Conservation (phyloP, 2,329 filamentous ascomycete species). For the Beauveria asiatica region DNA sequence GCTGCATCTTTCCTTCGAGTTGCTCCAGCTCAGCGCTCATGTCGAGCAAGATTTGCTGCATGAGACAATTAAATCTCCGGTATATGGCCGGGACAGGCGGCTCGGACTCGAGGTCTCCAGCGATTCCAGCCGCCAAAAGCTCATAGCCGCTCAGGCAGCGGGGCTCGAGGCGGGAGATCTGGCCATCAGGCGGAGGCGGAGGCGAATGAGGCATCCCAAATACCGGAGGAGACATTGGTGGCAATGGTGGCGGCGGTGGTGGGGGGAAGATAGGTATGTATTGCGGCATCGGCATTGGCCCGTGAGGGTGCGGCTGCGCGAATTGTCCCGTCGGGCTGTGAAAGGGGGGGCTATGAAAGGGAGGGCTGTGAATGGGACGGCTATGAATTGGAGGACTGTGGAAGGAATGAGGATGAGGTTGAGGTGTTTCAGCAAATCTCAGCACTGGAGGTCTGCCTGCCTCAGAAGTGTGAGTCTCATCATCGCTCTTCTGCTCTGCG, state of each 20-base stretch:
- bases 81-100: slow-evolving; percentile 55
- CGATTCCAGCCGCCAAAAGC: slow-evolving; percentile 47
- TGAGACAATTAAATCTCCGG: slow-evolving; percentile 71
- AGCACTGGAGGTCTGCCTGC: background rate
- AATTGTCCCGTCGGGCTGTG: background rate
- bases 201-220: background rate
- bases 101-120: slow-evolving; percentile 15
- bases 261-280: background rate
- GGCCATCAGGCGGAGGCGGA: background rate
- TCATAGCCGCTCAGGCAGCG: slow-evolving; percentile 51
- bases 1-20: slow-evolving; percentile 67
- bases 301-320: background rate
- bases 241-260: background rate
- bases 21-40: slow-evolving; percentile 79
- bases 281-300: background rate
- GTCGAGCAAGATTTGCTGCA: slow-evolving; percentile 73
- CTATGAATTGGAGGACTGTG: background rate
- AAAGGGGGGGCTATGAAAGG: no score
- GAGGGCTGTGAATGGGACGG: background rate
- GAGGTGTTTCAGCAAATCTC: background rate
- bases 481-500: background rate
- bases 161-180: slow-evolving; percentile 24
- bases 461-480: background rate
- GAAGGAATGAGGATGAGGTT: background rate
- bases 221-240: background rate